A percentile compares a stretch with the other conserved stretches of the same genome.
Evolutionary conservation across 768 basidiomycete genomes (phyloP).

Genomic region (Psilocybe sp.): DNA sequence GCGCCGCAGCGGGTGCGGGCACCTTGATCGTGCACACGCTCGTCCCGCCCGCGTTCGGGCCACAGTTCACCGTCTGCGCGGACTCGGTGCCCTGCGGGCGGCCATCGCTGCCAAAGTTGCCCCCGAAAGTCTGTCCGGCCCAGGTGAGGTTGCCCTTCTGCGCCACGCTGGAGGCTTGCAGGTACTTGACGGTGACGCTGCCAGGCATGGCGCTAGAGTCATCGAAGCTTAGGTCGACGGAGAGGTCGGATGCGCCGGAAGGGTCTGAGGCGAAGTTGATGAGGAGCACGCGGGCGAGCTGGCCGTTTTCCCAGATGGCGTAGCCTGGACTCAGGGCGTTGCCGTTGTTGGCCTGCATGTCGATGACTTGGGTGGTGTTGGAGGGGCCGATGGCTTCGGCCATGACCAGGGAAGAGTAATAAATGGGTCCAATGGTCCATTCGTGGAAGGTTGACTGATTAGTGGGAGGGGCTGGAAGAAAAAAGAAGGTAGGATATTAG

Average conservation of each 20-base stretch:
- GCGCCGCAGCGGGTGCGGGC: conserved; percentile 63
- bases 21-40: conserved; percentile 60
- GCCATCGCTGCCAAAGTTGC: conserved; percentile 62
- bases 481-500: neutral
- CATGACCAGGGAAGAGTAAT: conserved; percentile 68
- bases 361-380: conserved; percentile 47
- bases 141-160: conserved; percentile 60
- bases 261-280: conserved; percentile 72
- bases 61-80: conserved; percentile 55
- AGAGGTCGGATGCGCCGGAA: conserved; percentile 54
- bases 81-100: conserved; percentile 48
- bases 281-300: conserved; percentile 57
- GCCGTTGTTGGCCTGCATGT: conserved; percentile 5
- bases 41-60: conserved; percentile 13
- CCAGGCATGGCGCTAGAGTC: conserved; percentile 39
- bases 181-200: conserved; percentile 61
- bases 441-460: conserved; percentile 54
- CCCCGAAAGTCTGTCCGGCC: conserved; percentile 64
- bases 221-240: conserved; percentile 47
- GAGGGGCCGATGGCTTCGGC: conserved; percentile 66
- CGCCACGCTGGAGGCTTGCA: conserved; percentile 43
- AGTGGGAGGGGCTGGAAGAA: conserved; percentile 35
- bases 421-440: conserved; percentile 74
- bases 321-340: conserved; percentile 53
- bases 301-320: conserved; percentile 70